Base-by-base conservation (phyloP, 257 asterid genomes). In the Eustoma russellianum region DNA sequence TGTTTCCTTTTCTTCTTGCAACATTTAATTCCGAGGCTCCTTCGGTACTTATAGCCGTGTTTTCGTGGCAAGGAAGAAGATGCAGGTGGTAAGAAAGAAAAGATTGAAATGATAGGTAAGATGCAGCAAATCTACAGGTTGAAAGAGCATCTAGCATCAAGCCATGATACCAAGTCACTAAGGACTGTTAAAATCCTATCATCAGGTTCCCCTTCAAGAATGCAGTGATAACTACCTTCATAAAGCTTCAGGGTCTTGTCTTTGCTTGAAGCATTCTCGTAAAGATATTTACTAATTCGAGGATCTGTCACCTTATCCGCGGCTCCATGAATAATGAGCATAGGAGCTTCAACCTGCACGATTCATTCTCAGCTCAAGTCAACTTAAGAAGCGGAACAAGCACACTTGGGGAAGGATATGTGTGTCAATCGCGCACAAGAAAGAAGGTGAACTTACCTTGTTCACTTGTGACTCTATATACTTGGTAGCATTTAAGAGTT, bases 131-230 rank as follows among this genome's bases (percentile, higher is more conserved):
- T 18, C 38, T 51, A 53, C 62, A 74, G 69, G 57, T 71, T 74
- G 0, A 41, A 13, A 52, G 62, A 55, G 38, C 95, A 84, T 46
- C 78, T 83, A 55, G 79, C 51, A 70, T 91, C 95, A 47, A 91
- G 95, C 98, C 98, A 91, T 1, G 87, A 50, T 58, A 82, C 69
- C 40, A 91, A 82, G 67, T 91, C 96, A 53, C 49, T 50, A 19
- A 91, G 89, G 52, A 91, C 98, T 13, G 68, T 63, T 56, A 80
- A 52, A 59, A 91, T 91, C 57, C 83, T 74, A 48, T 87, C 95
- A 70, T 91, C 98, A 13, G 98, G 92, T 67, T 91, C 98, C 63
- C 98, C 98, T 77, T 91, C 98, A n/a, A 91, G 76, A 76, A 91
- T 87, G 63, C 90, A 80, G 74, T 91, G 98, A 67, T 80, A 87